Conservation (phyloP, 208 protist genomes). For the Trypanosomatidae sp. region DNA sequence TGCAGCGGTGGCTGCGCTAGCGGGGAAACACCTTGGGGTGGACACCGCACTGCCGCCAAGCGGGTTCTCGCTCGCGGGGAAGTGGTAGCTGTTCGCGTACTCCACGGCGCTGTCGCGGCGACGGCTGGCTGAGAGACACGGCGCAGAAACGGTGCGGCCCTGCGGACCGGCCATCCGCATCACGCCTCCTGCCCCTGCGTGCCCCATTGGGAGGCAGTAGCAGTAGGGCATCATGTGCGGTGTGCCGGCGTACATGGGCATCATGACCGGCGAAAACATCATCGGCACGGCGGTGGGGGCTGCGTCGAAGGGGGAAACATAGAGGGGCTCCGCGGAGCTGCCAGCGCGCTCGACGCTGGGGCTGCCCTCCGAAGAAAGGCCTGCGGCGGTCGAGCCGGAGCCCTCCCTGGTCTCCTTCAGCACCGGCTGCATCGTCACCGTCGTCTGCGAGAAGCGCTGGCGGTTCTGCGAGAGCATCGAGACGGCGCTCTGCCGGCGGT, state of each 20-base stretch:
- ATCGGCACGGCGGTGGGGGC: neutral
- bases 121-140: constrained; percentile 15
- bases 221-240: neutral
- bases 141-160: constrained; percentile 12
- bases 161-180: constrained; percentile 10
- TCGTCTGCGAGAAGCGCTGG: constrained; percentile 12
- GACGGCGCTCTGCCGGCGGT: constrained; percentile 11
- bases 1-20: neutral
- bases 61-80: neutral
- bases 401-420: constrained; percentile 5
- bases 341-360: constrained; percentile 11
- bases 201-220: constrained; percentile 12
- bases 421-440: constrained; percentile 28
- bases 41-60: too few species aligned
- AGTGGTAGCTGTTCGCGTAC: constrained; percentile 18
- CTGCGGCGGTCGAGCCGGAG: neutral
- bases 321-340: neutral
- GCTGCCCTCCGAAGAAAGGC: constrained; percentile 4
- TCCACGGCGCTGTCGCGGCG: constrained; percentile 23
- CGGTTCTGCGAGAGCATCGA: constrained; percentile 18
- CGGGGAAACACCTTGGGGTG: too few species aligned
- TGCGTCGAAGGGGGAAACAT: neutral
- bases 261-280: constrained; percentile 5
- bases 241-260: neutral
- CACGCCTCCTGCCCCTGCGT: neutral